Conservation (phyloP, 2,329 filamentous ascomycete genomes). For the Botryosphaeria dothidea region DNA sequence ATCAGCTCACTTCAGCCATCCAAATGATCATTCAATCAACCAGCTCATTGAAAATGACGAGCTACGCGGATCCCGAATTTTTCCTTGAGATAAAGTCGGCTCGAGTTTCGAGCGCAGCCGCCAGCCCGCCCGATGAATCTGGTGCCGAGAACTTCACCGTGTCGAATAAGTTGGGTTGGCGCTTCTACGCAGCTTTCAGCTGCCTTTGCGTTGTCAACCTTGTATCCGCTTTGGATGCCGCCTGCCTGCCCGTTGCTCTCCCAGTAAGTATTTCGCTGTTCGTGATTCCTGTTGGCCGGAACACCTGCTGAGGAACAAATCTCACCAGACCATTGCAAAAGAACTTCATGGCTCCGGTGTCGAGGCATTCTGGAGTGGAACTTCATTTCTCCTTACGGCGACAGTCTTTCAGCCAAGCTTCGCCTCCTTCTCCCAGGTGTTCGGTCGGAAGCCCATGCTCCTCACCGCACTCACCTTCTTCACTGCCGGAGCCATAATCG, state of each 20-base stretch:
- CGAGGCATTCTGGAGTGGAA: slow-evolving; percentile 71
- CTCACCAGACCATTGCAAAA: slow-evolving; percentile 29
- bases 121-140: background rate
- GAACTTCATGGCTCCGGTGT: slow-evolving; percentile 25
- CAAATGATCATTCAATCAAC: too few species aligned
- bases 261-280: slow-evolving; percentile 36
- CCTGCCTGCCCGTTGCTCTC: slow-evolving; percentile 26
- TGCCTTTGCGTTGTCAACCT: slow-evolving; percentile 30
- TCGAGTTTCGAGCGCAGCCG: background rate
- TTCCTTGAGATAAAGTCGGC: background rate
- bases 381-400: slow-evolving; percentile 67
- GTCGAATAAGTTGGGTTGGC: slow-evolving; percentile 20
- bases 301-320: slow-evolving; percentile 4
- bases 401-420: slow-evolving; percentile 60
- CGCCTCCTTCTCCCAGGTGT: slow-evolving; percentile 48
- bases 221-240: slow-evolving; percentile 28
- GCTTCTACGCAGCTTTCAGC: slow-evolving; percentile 27
- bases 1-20: too few species aligned
- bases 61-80: background rate
- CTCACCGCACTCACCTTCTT: slow-evolving; percentile 45
- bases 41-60: too few species aligned
- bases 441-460: slow-evolving; percentile 47
- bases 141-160: background rate
- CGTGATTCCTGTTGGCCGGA: too few species aligned
- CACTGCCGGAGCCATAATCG: slow-evolving; percentile 46